Conservation (phyloP, 2,329 filamentous ascomycete species). For the Elsinoe batatas region DNA sequence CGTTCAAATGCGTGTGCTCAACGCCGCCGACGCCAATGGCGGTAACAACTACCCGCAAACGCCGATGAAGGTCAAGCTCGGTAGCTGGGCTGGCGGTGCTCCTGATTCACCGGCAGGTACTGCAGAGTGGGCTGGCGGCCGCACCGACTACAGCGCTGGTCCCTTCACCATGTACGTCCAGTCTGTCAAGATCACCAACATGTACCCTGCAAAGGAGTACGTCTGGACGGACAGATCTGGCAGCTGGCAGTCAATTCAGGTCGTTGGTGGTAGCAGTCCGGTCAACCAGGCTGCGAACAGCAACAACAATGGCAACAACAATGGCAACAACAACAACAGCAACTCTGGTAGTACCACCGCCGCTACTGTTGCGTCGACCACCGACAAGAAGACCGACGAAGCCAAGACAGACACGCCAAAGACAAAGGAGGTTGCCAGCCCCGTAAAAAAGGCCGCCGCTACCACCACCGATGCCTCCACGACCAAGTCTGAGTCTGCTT, state of each 20-base stretch:
- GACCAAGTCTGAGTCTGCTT: slow-evolving; percentile 1
- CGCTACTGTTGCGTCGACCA: neutral
- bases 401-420: neutral
- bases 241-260: slow-evolving; percentile 49
- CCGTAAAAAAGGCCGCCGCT: neutral
- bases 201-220: slow-evolving; percentile 43
- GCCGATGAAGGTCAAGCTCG: slow-evolving; percentile 56
- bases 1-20: slow-evolving; percentile 57
- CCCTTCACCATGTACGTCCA: slow-evolving; percentile 46
- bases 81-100: slow-evolving; percentile 41
- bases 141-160: slow-evolving; percentile 36
- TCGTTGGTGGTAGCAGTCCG: neutral
- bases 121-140: slow-evolving; percentile 58
- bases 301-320: neutral
- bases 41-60: slow-evolving; percentile 69
- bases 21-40: slow-evolving; percentile 52
- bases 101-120: slow-evolving; percentile 45
- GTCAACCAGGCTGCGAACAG: neutral
- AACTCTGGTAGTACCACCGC: neutral
- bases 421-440: neutral
- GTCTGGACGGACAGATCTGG: slow-evolving; percentile 41
- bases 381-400: neutral
- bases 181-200: slow-evolving; percentile 42
- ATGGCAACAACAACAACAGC: neutral
- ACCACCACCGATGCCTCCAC: neutral